Base-by-base conservation (phyloP, 1,284 basidiomycete species). In the Ustilago lituana region DNA sequence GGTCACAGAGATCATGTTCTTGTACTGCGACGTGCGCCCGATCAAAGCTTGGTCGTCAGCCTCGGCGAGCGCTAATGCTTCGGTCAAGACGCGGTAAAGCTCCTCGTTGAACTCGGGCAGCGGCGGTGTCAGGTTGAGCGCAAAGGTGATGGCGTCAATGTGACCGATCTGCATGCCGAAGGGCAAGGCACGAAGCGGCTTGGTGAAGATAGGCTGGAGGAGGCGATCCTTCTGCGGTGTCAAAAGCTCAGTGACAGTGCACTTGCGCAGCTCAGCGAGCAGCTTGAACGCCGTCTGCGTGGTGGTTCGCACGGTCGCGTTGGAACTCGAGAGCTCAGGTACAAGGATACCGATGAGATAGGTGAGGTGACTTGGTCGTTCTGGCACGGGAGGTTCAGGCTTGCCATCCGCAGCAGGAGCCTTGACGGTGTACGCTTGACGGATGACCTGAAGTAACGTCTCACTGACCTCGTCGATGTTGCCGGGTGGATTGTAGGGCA, bases 91-190 rank as follows among this genome's bases (percentile, higher is more conserved):
- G 27, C 96, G 90, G 58, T 94, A 87, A 41, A 98, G 88, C 83
- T 97, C 93, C 56, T 97, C 94, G 72, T 92, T 93, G 50, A 93
- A 86, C 75, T 94, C 93, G 1, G 93, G 89, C 31, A 97, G 86
- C 1, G 92, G 91, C 11, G 94, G 93, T 90, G 88, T 31, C 91
- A 85, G 72, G 88, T 90, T 79, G 63, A 85, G 82, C 79, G 92
- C 92, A 82, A 94, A 99, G 17, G 94, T 91, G 63, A 99, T 89
- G 11, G 94, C 94, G 79, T 98, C 96, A 57, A 99, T 94, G 87
- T 98, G 94, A 27, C 94, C 96, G 56, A 98, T 97, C 83, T 99
- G 96, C 82, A 95, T 93, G 14, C 91, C 87, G 80, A 98, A 95
- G 1, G 94, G 94, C 17, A 99, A 86, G 0, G 96, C 96, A 53